Percentiles rank a stretch among this genome's conserved stretches.
Evolutionary conservation across 2,329 filamentous ascomycete species (phyloP).

Genomic region (Pseudopyrenochaeta lycopersici): DNA sequence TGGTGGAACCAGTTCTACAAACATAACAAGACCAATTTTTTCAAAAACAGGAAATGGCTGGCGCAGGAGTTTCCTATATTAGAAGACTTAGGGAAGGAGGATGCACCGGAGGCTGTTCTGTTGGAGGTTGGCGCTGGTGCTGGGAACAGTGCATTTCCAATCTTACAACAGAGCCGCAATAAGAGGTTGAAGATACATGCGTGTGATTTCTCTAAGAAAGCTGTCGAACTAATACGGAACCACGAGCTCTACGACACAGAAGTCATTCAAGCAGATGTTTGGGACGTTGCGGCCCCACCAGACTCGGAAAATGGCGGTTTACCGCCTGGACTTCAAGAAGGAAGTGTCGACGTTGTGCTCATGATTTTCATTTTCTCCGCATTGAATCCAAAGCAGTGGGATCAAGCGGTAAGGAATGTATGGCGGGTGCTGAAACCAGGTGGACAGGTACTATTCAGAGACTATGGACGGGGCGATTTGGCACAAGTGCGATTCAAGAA

Average conservation of each 20-base stretch:
- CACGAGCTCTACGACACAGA: conserved; percentile 78
- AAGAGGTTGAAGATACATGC: conserved; percentile 83
- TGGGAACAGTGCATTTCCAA: conserved; percentile 94
- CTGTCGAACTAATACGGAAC: conserved; percentile 88
- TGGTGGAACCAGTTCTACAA: conserved; percentile 99
- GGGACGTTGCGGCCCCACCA: conserved; percentile 74
- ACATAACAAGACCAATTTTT: conserved; percentile 97
- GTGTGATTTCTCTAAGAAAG: conserved; percentile 95
- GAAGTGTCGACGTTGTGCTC: conserved; percentile 88
- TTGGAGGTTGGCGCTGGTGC: conserved; percentile 95
- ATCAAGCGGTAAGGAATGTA: conserved; percentile 81
- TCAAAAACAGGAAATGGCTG: conserved; percentile 98
- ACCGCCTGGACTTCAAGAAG: conserved; percentile 78
- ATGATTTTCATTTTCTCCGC: conserved; percentile 99
- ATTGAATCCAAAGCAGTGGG: conserved; percentile 85
- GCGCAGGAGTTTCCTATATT: conserved; percentile 94
- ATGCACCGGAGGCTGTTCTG: conserved; percentile 74
- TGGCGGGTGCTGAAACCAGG: conserved; percentile 86
- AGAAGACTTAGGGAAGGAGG: conserved; percentile 74
- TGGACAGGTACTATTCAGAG: conserved; percentile 92
- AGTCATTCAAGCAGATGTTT: conserved; percentile 87
- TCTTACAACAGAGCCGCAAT: conserved; percentile 86
- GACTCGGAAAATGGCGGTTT: conserved; percentile 64
- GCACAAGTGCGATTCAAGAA: conserved; percentile 98
- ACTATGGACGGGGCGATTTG: conserved; percentile 94